phyloP scores from a whole-genome alignment of 2,329 filamentous ascomycete genomes.

The Colletotrichum siamense region DNA sequence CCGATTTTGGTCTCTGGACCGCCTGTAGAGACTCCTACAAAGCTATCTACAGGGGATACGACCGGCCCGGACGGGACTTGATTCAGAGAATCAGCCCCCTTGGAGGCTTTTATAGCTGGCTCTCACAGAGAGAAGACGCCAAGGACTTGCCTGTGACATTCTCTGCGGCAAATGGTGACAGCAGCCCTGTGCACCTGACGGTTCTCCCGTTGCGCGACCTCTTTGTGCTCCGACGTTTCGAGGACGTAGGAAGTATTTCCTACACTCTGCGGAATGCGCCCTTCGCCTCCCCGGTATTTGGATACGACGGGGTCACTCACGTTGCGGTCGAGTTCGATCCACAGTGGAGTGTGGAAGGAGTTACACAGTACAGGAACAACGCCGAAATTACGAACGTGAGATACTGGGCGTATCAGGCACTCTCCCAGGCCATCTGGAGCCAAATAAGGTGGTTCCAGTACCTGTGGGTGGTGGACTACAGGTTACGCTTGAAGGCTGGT shows the following conservation, averaged over 20 bases:
- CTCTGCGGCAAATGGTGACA: not conserved
- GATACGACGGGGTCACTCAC: rapidly evolving
- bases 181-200: not conserved
- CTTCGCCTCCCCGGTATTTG: rapidly evolving
- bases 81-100: rapidly evolving
- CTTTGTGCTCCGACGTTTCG: not conserved
- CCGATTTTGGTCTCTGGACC: not conserved
- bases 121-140: rapidly evolving
- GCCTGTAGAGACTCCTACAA: not conserved
- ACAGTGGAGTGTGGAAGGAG: not conserved
- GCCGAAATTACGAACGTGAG: rapidly evolving
- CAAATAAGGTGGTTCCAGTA: rapidly evolving
- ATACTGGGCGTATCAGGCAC: rapidly evolving
- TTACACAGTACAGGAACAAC: not conserved
- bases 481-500: not conserved
- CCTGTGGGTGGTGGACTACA: not conserved
- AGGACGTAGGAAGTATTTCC: not conserved
- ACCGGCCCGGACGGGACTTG: rapidly evolving
- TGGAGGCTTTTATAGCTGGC: rapidly evolving
- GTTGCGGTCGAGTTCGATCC: not conserved
- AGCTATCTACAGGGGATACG: not conserved
- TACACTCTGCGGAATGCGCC: rapidly evolving
- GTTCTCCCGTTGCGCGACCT: not conserved
- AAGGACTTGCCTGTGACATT: not conserved
- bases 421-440: not conserved